Conservation (phyloP, 305 asterid species). For the Petunia hybrid region DNA sequence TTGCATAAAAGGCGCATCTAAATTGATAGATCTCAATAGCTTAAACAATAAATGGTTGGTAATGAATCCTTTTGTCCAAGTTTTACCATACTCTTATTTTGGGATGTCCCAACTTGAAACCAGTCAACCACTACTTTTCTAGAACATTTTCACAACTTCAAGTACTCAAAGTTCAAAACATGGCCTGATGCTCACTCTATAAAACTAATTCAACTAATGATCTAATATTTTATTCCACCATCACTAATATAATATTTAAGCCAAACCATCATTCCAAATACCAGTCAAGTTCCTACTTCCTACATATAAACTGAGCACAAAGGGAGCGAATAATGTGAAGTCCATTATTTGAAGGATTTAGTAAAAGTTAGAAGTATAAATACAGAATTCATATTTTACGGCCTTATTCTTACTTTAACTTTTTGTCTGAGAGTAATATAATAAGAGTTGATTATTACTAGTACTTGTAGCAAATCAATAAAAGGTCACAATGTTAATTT, state of each 20-base stretch:
- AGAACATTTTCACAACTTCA: slow-evolving; percentile 12
- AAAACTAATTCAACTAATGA: background rate
- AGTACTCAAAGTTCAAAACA: slow-evolving; percentile 3
- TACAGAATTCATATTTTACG: background rate
- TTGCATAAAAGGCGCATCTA: background rate
- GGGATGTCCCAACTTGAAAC: background rate
- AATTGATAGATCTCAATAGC: background rate
- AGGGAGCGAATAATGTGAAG: background rate
- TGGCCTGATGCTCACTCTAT: background rate
- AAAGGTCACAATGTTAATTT: background rate
- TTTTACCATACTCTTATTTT: background rate
- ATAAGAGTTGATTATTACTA: background rate
- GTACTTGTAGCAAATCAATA: background rate
- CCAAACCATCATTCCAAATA: background rate
- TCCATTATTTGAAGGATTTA: background rate
- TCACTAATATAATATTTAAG: background rate
- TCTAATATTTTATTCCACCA: background rate
- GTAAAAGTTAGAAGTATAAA: background rate
- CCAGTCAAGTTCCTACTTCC: background rate
- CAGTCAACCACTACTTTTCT: background rate
- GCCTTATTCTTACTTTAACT: background rate
- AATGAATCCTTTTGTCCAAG: background rate
- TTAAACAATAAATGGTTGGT: background rate
- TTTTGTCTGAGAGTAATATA: background rate
- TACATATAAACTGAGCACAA: background rate